Conservation (phyloP, 768 basidiomycete genomes). For the Amanita fuliginea region DNA sequence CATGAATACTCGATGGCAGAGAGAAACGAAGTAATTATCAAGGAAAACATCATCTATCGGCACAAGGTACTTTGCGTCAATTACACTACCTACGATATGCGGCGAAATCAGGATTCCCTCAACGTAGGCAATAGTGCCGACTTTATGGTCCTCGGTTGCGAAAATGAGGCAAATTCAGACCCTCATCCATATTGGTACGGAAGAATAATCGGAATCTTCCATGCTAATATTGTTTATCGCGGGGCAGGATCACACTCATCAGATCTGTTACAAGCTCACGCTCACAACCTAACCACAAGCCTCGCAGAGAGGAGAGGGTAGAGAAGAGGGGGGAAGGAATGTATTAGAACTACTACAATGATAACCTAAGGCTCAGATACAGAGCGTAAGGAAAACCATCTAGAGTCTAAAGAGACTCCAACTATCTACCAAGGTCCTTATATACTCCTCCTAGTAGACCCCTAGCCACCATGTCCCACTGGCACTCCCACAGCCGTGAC, state of each 20-base stretch:
- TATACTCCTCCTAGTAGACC: too few species aligned
- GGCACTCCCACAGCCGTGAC: too few species aligned
- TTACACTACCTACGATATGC: constrained; percentile 32
- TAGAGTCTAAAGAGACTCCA: too few species aligned
- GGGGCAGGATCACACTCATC: not conserved
- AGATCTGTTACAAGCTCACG: too few species aligned
- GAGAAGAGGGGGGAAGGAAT: too few species aligned
- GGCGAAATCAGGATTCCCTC: constrained; percentile 26
- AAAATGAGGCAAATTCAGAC: not conserved
- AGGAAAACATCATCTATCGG: constrained; percentile 12
- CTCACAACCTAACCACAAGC: too few species aligned
- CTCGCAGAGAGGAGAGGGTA: too few species aligned
- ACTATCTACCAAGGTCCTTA: too few species aligned
- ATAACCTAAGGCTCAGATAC: too few species aligned
- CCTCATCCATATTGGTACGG: constrained; percentile 22
- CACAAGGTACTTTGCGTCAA: constrained; percentile 23
- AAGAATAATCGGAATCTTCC: constrained; percentile 18
- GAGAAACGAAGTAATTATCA: constrained; percentile 6
- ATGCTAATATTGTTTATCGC: constrained; percentile 14
- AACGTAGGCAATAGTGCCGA: constrained; percentile 17
- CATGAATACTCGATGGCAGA: constrained; percentile 12
- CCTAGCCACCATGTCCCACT: too few species aligned
- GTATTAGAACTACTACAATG: too few species aligned
- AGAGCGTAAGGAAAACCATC: too few species aligned
- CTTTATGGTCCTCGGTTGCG: not conserved